Percentiles rank a stretch among this genome's conserved stretches.
Evolutionary conservation across 768 basidiomycete species (phyloP).

Genomic region (Termitomyces sp.): DNA sequence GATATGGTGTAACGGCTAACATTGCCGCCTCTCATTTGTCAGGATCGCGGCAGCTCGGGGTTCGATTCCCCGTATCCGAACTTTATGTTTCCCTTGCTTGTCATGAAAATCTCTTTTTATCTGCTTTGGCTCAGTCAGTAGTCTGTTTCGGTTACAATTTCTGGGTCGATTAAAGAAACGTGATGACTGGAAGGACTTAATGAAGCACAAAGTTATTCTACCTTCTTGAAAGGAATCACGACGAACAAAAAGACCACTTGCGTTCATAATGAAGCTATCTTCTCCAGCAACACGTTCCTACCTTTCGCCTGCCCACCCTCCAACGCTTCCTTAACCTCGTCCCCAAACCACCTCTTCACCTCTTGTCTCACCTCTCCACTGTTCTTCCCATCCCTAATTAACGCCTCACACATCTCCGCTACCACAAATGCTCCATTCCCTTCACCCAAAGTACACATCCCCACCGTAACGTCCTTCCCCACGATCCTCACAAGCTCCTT

Average conservation of each 20-base stretch:
- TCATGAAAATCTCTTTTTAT: no score
- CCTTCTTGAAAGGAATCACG: not conserved
- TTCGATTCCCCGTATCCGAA: constrained; percentile 49
- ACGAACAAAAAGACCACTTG: not conserved
- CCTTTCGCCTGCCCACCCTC: constrained; percentile 62
- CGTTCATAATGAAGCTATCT: constrained; percentile 28
- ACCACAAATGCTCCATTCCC: constrained; percentile 72
- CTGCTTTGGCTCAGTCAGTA: no score
- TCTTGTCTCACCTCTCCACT: constrained; percentile 31
- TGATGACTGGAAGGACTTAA: no score
- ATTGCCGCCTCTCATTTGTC: constrained; percentile 48
- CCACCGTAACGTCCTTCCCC: constrained; percentile 43
- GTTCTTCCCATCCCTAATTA: constrained; percentile 34
- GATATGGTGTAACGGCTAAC: constrained; percentile 58
- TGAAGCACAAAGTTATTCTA: not conserved
- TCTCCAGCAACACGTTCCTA: constrained; percentile 63
- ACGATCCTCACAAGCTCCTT: constrained; percentile 48
- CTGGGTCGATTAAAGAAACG: not conserved
- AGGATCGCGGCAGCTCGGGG: constrained; percentile 46
- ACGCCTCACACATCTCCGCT: constrained; percentile 63
- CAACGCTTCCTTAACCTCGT: constrained; percentile 40
- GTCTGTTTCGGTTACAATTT: not conserved
- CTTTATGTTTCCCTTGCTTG: no score
- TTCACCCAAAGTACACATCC: constrained; percentile 51
- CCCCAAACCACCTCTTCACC: constrained; percentile 56